Evolutionary conservation across 169 alveolate species (phyloP).

Genomic region (Pseudocohnilembus persalinus): DNA sequence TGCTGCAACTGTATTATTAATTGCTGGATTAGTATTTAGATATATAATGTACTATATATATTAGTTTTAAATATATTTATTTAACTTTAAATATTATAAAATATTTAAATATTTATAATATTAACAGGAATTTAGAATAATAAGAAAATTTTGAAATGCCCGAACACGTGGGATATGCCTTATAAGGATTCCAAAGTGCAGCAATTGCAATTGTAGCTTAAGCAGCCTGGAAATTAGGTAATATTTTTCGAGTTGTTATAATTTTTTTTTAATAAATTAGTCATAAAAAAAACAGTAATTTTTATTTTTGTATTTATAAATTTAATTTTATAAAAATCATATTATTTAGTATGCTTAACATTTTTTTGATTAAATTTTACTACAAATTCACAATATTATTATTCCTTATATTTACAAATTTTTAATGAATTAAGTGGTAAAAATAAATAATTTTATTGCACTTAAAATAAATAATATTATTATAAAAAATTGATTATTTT

Average conservation of each 20-base stretch:
- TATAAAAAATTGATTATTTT: too few relatives aligned
- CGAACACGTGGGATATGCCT: not conserved
- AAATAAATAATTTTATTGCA: too few relatives aligned
- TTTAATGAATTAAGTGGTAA: too few relatives aligned
- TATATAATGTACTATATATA: too few relatives aligned
- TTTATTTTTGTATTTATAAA: not conserved
- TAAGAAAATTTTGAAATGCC: constrained; percentile 1
- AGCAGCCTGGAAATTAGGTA: constrained; percentile 7
- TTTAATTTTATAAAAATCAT: constrained; percentile 4
- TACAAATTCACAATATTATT: too few relatives aligned
- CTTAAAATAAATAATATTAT: too few relatives aligned
- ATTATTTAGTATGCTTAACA: not conserved
- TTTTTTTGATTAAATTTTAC: not conserved
- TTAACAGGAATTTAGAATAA: not conserved
- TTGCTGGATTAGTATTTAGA: not conserved
- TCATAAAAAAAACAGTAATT: not conserved
- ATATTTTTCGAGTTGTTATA: not conserved
- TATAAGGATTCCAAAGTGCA: constrained; percentile 12
- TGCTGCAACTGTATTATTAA: not conserved
- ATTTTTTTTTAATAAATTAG: not conserved
- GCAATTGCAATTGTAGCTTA: constrained; percentile 2
- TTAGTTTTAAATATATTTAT: too few relatives aligned
- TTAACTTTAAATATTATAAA: too few relatives aligned
- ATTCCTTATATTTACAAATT: too few relatives aligned
- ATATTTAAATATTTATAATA: too few relatives aligned